These are phyloP conservation scores for Aspergillus pseudotamarii DNA, from an alignment of 2,329 filamentous ascomycete species.

Conservation along the genomic window DNA sequence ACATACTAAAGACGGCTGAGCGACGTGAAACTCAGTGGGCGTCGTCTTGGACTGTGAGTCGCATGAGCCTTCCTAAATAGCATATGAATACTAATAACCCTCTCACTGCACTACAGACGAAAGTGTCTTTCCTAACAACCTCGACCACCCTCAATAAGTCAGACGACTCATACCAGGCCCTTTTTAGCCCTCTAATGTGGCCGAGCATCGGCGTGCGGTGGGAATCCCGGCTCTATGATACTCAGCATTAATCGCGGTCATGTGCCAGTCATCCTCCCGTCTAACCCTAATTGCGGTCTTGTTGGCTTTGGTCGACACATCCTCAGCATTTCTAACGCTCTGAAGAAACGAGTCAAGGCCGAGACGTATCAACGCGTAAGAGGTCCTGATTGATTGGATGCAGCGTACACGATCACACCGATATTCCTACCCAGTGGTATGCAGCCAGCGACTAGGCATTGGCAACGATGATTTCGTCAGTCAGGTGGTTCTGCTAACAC, in stretches of 20 bases:
- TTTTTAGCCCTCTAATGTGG: background rate
- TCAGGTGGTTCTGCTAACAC: background rate
- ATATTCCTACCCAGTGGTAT: background rate
- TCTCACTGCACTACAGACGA: background rate
- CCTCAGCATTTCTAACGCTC: background rate
- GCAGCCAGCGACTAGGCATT: background rate
- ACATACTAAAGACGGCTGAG: no score
- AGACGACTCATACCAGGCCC: background rate
- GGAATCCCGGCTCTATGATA: background rate
- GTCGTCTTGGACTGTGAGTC: background rate
- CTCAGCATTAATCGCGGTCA: background rate
- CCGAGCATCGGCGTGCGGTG: background rate
- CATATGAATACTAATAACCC: background rate
- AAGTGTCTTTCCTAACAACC: background rate
- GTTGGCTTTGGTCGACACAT: background rate
- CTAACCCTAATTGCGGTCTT: background rate
- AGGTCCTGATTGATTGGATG: background rate
- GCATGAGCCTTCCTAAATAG: background rate
- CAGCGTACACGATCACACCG: background rate
- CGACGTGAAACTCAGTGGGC: no score
- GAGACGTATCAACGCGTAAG: background rate
- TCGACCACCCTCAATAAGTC: background rate
- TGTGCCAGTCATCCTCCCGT: background rate
- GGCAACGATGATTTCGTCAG: background rate
- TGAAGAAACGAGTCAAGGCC: accelerated